Conservation (phyloP, 345 rosid species). For the Excoecaria agallocha region DNA sequence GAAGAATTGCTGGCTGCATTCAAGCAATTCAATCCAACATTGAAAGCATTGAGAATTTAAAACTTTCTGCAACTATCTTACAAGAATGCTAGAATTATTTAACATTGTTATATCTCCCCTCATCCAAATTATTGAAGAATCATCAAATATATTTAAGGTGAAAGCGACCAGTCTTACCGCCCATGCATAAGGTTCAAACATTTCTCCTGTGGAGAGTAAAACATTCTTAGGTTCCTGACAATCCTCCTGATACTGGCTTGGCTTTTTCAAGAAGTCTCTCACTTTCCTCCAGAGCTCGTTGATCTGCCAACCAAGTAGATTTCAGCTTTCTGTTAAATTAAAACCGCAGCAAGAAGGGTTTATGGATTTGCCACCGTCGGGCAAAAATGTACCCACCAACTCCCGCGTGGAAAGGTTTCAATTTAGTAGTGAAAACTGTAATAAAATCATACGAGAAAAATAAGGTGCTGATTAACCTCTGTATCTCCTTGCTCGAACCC, state of each 20-base stretch:
- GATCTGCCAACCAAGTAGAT: slow-evolving; percentile 27
- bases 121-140: not conserved
- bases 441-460: not conserved
- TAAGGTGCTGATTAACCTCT: slow-evolving; percentile 29
- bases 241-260: slow-evolving; percentile 48
- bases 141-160: not conserved
- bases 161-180: slow-evolving; percentile 31
- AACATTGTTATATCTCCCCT: no score
- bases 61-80: no score
- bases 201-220: slow-evolving; percentile 53
- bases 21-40: no score
- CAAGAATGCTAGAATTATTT: no score
- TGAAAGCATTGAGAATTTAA: no score
- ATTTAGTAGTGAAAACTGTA: no score
- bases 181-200: slow-evolving; percentile 56
- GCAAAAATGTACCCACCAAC: not conserved
- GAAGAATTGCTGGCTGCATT: slow-evolving; percentile 57
- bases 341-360: no score
- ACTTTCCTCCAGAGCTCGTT: slow-evolving; percentile 41
- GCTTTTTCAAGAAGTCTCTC: slow-evolving; percentile 46
- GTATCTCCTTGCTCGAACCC: slow-evolving; percentile 63
- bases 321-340: not conserved
- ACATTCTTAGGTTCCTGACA: slow-evolving; percentile 57
- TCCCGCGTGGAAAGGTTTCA: no score
- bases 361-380: not conserved